Conservation (phyloP, 208 protist species). For the Trypanosoma avium region DNA sequence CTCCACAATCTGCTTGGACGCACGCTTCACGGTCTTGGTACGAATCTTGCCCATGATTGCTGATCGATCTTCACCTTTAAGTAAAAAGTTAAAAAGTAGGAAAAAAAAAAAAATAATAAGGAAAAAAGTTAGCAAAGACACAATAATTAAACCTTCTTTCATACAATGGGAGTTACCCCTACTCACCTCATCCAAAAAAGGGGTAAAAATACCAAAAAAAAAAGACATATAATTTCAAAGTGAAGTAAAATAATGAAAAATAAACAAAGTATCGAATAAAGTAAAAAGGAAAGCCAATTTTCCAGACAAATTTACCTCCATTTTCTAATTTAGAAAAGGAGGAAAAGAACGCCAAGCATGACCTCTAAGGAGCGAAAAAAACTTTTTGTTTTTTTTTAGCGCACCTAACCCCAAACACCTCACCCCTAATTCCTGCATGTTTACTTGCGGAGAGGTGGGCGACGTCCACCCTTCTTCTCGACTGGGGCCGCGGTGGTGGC, state of each 20-base stretch:
- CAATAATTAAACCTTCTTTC: neutral
- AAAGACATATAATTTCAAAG: too few relatives aligned
- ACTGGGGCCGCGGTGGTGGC: conserved; percentile 24
- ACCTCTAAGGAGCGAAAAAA: too few relatives aligned
- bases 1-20: conserved; percentile 98
- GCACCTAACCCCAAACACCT: neutral
- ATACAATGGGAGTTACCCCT: neutral
- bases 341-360: too few relatives aligned
- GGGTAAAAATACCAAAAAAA: too few relatives aligned
- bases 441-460: conserved; percentile 37
- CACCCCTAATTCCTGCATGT: too few relatives aligned
- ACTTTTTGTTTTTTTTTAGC: conserved; percentile 24
- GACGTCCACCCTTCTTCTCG: conserved; percentile 32
- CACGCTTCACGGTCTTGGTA: conserved; percentile 99
- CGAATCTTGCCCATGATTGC: conserved; percentile 98
- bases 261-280: neutral
- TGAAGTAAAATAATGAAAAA: too few relatives aligned
- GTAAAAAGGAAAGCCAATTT: neutral
- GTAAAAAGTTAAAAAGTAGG: neutral
- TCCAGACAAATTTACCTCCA: too few relatives aligned
- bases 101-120: neutral
- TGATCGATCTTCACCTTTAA: conserved; percentile 6
- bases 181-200: neutral
- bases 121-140: neutral
- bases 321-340: too few relatives aligned